Evolutionary conservation across 495 filamentous ascomycete genomes (phyloP).

Genomic region (Hypoxylon lenormandii): DNA sequence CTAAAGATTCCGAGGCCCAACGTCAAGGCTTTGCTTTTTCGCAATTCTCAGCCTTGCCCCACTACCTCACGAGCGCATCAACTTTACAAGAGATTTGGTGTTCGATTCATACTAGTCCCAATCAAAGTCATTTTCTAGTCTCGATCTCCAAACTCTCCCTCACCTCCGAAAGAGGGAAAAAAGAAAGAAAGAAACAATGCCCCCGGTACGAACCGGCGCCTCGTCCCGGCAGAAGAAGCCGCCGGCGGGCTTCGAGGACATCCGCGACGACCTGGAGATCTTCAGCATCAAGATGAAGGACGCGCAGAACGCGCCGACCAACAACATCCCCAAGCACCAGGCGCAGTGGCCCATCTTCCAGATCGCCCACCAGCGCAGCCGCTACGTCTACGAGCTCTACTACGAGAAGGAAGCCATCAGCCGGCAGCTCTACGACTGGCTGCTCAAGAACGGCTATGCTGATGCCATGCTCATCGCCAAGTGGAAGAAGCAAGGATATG

Average conservation of each 20-base stretch:
- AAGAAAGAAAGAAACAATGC: too few species aligned
- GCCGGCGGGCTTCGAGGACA: constrained; percentile 93
- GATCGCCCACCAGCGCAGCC: constrained; percentile 90
- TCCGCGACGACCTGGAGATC: constrained; percentile 94
- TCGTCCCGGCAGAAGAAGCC: constrained; percentile 81
- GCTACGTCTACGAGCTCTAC: constrained; percentile 97
- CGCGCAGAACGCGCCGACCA: constrained; percentile 77
- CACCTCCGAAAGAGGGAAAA: too few species aligned
- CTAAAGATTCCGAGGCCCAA: constrained; percentile 1
- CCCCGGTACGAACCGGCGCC: constrained; percentile 76
- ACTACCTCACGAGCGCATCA: constrained; percentile 21
- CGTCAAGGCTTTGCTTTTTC: constrained; percentile 31
- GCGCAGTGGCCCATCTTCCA: constrained; percentile 97
- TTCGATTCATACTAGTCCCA: constrained; percentile 3
- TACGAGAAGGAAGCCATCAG: constrained; percentile 97
- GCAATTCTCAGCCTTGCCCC: constrained; percentile 44
- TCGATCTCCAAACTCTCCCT: background rate
- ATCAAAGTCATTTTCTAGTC: background rate
- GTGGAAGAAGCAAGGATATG: constrained; percentile 99
- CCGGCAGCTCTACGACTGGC: constrained; percentile 90
- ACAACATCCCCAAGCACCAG: constrained; percentile 76
- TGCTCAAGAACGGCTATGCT: constrained; percentile 95
- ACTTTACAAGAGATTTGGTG: constrained; percentile 1
- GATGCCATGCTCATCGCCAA: constrained; percentile 96
- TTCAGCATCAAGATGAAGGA: constrained; percentile 99